Percentiles rank a stretch among this genome's conserved stretches.
phyloP scores from a whole-genome alignment of 768 basidiomycete genomes.

The Obba rivulosa region DNA sequence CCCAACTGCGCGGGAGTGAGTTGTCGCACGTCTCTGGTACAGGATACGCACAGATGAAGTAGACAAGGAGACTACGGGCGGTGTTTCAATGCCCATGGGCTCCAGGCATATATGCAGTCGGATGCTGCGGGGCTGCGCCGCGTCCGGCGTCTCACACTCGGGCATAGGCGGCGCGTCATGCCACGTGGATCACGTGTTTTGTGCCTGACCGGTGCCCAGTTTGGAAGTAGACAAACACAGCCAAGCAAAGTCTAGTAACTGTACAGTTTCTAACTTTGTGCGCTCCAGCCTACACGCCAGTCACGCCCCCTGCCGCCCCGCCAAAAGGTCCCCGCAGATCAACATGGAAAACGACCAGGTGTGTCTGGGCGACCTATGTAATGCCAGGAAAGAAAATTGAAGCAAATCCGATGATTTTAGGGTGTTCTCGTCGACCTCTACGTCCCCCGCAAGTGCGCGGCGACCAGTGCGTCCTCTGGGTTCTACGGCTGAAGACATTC shows the following conservation, averaged over 20 bases:
- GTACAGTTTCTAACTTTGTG: slow-evolving; percentile 28
- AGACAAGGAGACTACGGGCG: not conserved
- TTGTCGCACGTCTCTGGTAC: no score
- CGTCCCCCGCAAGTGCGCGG: slow-evolving; percentile 98
- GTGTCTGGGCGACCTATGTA: slow-evolving; percentile 17
- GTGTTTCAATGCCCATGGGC: not conserved
- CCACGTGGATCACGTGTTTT: slow-evolving; percentile 12
- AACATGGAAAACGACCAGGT: slow-evolving; percentile 93
- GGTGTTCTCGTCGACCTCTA: slow-evolving; percentile 99
- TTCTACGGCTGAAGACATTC: no score
- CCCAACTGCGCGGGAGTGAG: slow-evolving; percentile 15
- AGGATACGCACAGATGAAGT: no score
- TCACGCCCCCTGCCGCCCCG: slow-evolving; percentile 15
- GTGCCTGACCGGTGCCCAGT: slow-evolving; percentile 1
- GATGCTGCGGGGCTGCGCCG: not conserved
- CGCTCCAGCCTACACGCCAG: slow-evolving; percentile 12
- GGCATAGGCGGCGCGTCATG: slow-evolving; percentile 11
- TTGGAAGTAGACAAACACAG: slow-evolving; percentile 10
- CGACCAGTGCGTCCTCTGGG: slow-evolving; percentile 69
- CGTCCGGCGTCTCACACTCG: not conserved
- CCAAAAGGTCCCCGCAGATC: slow-evolving; percentile 18
- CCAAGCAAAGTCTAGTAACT: slow-evolving; percentile 21
- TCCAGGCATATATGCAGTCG: no score
- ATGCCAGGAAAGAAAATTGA: no score
- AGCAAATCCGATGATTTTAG: slow-evolving; percentile 32